Evolutionary conservation across 495 filamentous ascomycete species (phyloP), one percentile per base, ranked within the genome.

Genomic region (Pyronema omphalodes): DNA sequence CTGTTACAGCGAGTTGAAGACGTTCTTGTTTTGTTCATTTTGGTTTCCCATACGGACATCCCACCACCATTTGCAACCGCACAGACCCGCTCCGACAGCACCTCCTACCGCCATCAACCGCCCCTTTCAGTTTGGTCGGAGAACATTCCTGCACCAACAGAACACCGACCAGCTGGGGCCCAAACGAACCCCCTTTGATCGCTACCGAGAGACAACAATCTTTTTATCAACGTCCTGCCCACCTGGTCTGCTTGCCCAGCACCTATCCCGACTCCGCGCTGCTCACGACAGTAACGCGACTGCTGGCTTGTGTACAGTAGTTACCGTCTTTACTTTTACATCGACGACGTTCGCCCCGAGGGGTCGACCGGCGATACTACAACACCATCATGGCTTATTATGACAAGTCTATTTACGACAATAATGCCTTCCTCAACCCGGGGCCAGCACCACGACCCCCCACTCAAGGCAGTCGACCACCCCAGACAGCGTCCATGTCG

Each of bases 401-500:
- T 39, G 52, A 46, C 51, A 39, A 47, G 23, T 35, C 44, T 34
- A 51, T 54, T 40, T 63, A 63, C 46, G 58, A 55, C 51, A 57
- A 64, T 35, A 60, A 52, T 50, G 50, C 57, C 18, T 98, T 98
- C 70, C 91, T 95, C 83, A 96, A 95, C 65, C 88, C 91, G 54
- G 86, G 91, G 47, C 89, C 91, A 45, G 89, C 91, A 53, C 91
- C 91, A 44, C 80, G 83, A 57, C 91, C 91, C 45, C 91, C 91
- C 11, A 81, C 79, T 39, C 35, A 40, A 23, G 83, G 55, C 83
- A 86, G 53, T 12, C 35, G 37, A n/a, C 7, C 15, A 2, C 14
- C 36, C 80, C 83, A 49, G 51, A 60, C 48, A 37, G 46, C 33
- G 71, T 74, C 36, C 80, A 74, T 55, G 71, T 85, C 39, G 82